Conservation (phyloP, 225 moss, liverwort and hornwort genomes). For the Marchantia paleacea region DNA sequence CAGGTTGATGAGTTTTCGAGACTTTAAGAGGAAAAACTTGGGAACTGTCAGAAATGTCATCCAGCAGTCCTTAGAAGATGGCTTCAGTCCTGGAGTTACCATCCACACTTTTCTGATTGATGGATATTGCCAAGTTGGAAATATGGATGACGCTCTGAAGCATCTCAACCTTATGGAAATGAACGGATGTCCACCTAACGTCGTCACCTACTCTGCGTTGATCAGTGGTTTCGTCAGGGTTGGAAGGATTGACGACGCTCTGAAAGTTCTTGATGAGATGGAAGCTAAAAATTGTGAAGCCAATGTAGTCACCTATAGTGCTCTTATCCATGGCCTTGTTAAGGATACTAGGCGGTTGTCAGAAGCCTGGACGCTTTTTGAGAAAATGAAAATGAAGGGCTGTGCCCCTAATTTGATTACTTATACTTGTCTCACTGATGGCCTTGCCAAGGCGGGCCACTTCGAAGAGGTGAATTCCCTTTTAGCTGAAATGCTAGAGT, state of each 20-base stretch:
- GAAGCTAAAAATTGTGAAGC: constrained; percentile 25
- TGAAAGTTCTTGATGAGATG: constrained; percentile 32
- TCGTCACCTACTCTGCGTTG: constrained; percentile 37
- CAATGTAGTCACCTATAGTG: constrained; percentile 42
- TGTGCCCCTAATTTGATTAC: constrained; percentile 39
- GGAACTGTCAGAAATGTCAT: constrained; percentile 19
- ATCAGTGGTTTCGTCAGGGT: constrained; percentile 32
- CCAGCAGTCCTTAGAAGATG: constrained; percentile 24
- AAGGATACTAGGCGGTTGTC: constrained; percentile 19
- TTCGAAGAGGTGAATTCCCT: constrained; percentile 24
- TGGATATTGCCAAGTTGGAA: constrained; percentile 29
- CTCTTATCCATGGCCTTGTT: constrained; percentile 37
- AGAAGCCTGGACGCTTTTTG: constrained; percentile 33
- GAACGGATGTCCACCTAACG: constrained; percentile 32
- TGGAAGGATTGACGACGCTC: constrained; percentile 16
- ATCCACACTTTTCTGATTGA: constrained; percentile 33
- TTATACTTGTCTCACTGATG: constrained; percentile 33
- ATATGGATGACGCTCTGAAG: constrained; percentile 18
- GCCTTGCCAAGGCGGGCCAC: constrained; percentile 31
- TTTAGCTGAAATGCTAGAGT: constrained; percentile 33
- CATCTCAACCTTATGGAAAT: constrained; percentile 28
- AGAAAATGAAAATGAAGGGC: constrained; percentile 36
- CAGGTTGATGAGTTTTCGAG: constrained; percentile 23
- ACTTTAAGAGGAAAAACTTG: constrained; percentile 15
- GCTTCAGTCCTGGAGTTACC: constrained; percentile 35